Conservation (phyloP, 306 rosid species). For the Medicago lupulina region DNA sequence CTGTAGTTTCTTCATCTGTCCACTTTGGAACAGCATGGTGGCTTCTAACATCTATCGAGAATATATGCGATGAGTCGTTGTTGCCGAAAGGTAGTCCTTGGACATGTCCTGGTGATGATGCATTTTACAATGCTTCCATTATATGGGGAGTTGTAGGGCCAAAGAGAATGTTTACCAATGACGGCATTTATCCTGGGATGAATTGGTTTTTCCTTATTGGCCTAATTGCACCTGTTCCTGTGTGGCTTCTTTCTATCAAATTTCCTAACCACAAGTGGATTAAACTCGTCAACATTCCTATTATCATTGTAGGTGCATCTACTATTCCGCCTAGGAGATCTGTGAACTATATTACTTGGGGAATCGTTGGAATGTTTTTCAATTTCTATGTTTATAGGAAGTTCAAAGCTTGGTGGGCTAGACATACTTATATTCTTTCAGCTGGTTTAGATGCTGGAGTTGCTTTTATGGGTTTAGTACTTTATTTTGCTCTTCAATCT, state of each 20-base stretch:
- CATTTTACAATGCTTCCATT: constrained; percentile 40
- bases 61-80: constrained; percentile 51
- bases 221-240: constrained; percentile 53
- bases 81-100: constrained; percentile 68
- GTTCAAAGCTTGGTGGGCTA: constrained; percentile 65
- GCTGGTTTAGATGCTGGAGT: constrained; percentile 74
- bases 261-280: constrained; percentile 58
- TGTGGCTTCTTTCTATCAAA: constrained; percentile 47
- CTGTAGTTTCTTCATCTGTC: constrained; percentile 49
- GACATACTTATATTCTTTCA: constrained; percentile 57
- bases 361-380: constrained; percentile 62
- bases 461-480: constrained; percentile 54
- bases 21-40: constrained; percentile 73
- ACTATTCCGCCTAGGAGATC: constrained; percentile 48
- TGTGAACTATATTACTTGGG: constrained; percentile 59
- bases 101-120: constrained; percentile 67
- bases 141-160: constrained; percentile 81
- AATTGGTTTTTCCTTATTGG: constrained; percentile 72
- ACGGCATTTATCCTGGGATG: constrained; percentile 54
- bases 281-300: constrained; percentile 59
- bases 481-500: constrained; percentile 57
- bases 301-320: constrained; percentile 45
- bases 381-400: constrained; percentile 51
- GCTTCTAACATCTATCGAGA: constrained; percentile 47
- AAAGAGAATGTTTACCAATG: constrained; percentile 51